phyloP scores from a whole-genome alignment of 345 rosid genomes.

The Populus nigra region DNA sequence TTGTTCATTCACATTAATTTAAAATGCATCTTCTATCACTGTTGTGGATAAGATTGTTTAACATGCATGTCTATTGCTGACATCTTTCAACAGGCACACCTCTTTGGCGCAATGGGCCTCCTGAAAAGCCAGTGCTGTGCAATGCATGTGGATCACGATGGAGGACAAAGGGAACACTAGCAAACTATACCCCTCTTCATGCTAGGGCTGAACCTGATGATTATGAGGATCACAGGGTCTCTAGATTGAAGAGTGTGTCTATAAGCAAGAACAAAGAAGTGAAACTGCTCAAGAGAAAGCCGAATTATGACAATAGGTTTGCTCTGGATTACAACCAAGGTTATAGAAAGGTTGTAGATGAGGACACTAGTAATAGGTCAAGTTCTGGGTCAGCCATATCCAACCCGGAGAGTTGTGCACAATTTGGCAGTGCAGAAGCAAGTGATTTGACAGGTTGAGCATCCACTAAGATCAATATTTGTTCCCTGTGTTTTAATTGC shows the following conservation, averaged over 20 bases:
- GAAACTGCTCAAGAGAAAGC: slow-evolving; percentile 71
- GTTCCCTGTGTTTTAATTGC: neutral
- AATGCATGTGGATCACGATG: slow-evolving; percentile 99
- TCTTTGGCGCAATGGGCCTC: slow-evolving; percentile 97
- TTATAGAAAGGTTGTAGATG: slow-evolving; percentile 59
- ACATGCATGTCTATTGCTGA: slow-evolving; percentile 13
- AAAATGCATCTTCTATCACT: neutral
- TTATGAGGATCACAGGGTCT: slow-evolving; percentile 52
- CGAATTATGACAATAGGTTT: slow-evolving; percentile 44
- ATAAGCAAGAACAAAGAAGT: slow-evolving; percentile 59
- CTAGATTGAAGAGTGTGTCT: slow-evolving; percentile 56
- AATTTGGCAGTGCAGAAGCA: slow-evolving; percentile 70
- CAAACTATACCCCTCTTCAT: slow-evolving; percentile 79
- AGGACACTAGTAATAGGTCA: slow-evolving; percentile 82
- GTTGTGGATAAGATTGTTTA: neutral
- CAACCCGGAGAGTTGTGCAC: slow-evolving; percentile 92
- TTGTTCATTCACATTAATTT: neutral
- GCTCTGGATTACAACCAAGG: slow-evolving; percentile 48
- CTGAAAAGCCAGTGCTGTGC: slow-evolving; percentile 95
- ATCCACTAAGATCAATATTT: neutral
- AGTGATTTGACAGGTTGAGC: slow-evolving; percentile 89
- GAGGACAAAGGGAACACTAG: slow-evolving; percentile 85
- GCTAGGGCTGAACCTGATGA: slow-evolving; percentile 66
- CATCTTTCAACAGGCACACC: slow-evolving; percentile 67
- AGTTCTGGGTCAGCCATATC: slow-evolving; percentile 98